A percentile compares a stretch with the other conserved stretches of the same genome.
Evolutionary conservation across 164 flowering plant species (phyloP).

Genomic region (Liquidambar formosana): DNA sequence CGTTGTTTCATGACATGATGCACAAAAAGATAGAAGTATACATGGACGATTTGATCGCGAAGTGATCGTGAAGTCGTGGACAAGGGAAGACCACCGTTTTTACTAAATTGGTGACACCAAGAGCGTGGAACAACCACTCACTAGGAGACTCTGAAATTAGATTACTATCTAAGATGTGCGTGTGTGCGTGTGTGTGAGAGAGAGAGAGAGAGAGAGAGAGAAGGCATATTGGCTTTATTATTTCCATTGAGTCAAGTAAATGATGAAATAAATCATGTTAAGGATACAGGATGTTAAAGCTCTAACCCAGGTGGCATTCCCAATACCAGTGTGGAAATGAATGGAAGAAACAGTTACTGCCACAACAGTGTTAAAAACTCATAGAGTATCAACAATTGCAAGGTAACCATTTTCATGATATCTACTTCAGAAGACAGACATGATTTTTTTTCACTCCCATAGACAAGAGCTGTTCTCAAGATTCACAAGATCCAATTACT

Average conservation of each 20-base stretch:
- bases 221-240: not conserved
- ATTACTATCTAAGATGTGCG: too few species aligned
- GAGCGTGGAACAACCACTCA: too few species aligned
- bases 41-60: too few species aligned
- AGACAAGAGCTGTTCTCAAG: not conserved
- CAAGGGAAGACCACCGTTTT: too few species aligned
- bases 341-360: not conserved
- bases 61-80: too few species aligned
- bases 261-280: not conserved
- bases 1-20: too few species aligned
- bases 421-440: not conserved
- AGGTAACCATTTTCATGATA: not conserved
- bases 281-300: not conserved
- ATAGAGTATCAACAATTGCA: too few species aligned
- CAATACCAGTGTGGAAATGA: not conserved
- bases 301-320: not conserved
- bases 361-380: not conserved
- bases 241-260: not conserved
- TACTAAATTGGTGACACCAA: too few species aligned
- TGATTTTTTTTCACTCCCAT: not conserved
- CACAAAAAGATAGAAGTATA: too few species aligned
- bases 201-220: not conserved
- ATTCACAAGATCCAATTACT: not conserved
- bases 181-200: too few species aligned
- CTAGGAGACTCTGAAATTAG: too few species aligned